A percentile compares a stretch with the other conserved stretches of the same genome.
phyloP scores from a whole-genome alignment of 129 eudicot genomes.

The Gnaphalium uliginosum region DNA sequence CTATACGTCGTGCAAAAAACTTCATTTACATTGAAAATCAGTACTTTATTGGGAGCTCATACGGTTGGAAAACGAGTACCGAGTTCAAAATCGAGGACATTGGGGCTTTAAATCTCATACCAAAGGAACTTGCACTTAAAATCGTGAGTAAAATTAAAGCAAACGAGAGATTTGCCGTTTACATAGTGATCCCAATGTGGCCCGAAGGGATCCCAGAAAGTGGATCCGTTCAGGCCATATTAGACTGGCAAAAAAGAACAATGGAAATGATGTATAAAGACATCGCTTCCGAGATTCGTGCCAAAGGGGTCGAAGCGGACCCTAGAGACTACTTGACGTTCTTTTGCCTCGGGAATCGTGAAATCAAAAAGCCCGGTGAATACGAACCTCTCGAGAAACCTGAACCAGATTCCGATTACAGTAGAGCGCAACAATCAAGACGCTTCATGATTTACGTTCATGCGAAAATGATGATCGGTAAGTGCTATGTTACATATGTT shows the following conservation, averaged over 20 bases:
- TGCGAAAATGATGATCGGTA: conserved; percentile 94
- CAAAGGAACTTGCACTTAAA: conserved; percentile 80
- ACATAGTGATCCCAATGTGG: conserved; percentile 96
- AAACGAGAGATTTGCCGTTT: conserved; percentile 70
- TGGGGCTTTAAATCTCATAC: conserved; percentile 76
- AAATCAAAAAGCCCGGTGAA: conserved; percentile 45
- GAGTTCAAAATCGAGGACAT: conserved; percentile 59
- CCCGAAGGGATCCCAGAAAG: conserved; percentile 97
- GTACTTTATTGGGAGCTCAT: conserved; percentile 87
- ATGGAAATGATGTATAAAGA: conserved; percentile 96
- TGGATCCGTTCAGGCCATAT: conserved; percentile 76
- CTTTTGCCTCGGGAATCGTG: conserved; percentile 87
- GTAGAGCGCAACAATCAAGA: conserved; percentile 67
- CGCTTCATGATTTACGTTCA: conserved; percentile 98
- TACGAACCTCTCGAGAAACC: conserved; percentile 64
- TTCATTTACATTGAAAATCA: conserved; percentile 92
- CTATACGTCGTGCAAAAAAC: conserved; percentile 75
- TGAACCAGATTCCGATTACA: conserved; percentile 59
- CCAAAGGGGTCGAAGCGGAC: conserved; percentile 39
- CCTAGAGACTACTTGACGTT: conserved; percentile 79
- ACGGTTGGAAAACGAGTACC: conserved; percentile 48
- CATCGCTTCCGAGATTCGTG: conserved; percentile 41
- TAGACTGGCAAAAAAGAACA: conserved; percentile 93
- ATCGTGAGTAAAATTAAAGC: conserved; percentile 69
- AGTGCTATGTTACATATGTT: not conserved